phyloP scores from a whole-genome alignment of 2,329 filamentous ascomycete species.

The Hyphodiscus sp. region DNA sequence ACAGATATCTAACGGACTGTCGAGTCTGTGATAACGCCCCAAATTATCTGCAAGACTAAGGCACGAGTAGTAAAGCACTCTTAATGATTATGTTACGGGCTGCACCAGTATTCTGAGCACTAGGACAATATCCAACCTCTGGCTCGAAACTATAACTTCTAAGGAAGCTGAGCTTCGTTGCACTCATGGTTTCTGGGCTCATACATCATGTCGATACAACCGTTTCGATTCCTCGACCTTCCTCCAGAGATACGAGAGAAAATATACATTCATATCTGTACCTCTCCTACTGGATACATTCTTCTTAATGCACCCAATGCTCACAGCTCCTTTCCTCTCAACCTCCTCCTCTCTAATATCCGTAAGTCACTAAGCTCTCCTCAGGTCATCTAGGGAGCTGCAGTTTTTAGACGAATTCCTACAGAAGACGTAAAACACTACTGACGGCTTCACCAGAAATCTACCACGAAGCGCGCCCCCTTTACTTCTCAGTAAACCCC shows the following conservation, averaged over 20 bases:
- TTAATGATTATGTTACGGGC: too few relatives aligned
- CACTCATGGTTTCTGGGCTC: too few relatives aligned
- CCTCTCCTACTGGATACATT: slow-evolving; percentile 5
- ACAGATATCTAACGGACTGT: background rate
- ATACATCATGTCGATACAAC: background rate
- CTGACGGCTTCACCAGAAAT: slow-evolving; percentile 6
- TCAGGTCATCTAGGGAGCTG: background rate
- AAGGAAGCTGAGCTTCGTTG: too few relatives aligned
- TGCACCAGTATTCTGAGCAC: too few relatives aligned
- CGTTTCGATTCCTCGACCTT: slow-evolving; percentile 24
- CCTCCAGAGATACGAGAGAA: slow-evolving; percentile 24
- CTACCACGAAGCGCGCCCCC: slow-evolving; percentile 21
- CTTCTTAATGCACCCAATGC: background rate
- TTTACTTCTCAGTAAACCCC: slow-evolving; percentile 23
- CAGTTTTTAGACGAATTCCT: background rate
- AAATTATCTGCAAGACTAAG: too few relatives aligned
- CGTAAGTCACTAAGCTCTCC: background rate
- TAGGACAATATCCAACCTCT: too few relatives aligned
- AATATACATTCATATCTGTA: slow-evolving; percentile 19
- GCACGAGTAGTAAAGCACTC: too few relatives aligned
- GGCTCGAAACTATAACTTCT: too few relatives aligned
- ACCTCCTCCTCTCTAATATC: slow-evolving; percentile 20
- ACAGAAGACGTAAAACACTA: background rate
- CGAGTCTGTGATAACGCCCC: too few relatives aligned
- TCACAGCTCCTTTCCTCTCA: slow-evolving; percentile 13